Percentiles rank a stretch among this genome's conserved stretches.
Conservation (phyloP, 2,329 filamentous ascomycete species). For the Trichoderma sp. region DNA sequence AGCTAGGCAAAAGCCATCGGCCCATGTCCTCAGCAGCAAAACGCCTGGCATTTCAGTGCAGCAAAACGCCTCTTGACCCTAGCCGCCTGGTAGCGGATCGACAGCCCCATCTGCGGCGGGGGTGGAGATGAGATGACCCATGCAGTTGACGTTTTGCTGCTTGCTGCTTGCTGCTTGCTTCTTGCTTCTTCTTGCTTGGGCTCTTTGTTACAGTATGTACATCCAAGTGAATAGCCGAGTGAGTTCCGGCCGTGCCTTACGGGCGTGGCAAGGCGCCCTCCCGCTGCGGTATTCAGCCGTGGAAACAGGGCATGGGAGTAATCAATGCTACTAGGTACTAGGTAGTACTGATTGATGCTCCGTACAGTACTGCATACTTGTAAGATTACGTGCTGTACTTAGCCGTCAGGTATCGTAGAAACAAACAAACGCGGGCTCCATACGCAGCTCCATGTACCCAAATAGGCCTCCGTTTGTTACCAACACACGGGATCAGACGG, state of each 20-base stretch:
- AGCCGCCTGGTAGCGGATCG: conserved; percentile 10
- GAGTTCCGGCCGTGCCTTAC: conserved; percentile 11
- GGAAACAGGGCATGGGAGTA: not conserved
- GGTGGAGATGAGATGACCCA: conserved; percentile 2
- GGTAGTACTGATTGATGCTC: not conserved
- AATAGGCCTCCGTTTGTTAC: conserved; percentile 11
- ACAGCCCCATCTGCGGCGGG: conserved; percentile 13
- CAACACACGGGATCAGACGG: not conserved
- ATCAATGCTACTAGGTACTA: not conserved
- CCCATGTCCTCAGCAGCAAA: not conserved
- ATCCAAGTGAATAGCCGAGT: conserved; percentile 4
- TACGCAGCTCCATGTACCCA: not conserved
- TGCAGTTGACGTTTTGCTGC: not conserved
- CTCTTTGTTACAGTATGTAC: not conserved
- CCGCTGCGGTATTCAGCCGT: not conserved
- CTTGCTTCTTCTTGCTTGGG: not conserved
- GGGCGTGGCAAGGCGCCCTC: conserved; percentile 8
- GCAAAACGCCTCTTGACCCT: not conserved
- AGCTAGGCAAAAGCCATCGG: not conserved
- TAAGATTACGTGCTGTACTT: not conserved
- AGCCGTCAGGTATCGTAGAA: not conserved
- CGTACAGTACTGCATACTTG: too few species aligned
- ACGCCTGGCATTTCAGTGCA: not conserved
- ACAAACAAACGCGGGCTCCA: not conserved
- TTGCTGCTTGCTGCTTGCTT: not conserved